These are phyloP conservation scores for Collybiopsis luxurians DNA, from an alignment of 768 basidiomycete species.

Conservation along the genomic window DNA sequence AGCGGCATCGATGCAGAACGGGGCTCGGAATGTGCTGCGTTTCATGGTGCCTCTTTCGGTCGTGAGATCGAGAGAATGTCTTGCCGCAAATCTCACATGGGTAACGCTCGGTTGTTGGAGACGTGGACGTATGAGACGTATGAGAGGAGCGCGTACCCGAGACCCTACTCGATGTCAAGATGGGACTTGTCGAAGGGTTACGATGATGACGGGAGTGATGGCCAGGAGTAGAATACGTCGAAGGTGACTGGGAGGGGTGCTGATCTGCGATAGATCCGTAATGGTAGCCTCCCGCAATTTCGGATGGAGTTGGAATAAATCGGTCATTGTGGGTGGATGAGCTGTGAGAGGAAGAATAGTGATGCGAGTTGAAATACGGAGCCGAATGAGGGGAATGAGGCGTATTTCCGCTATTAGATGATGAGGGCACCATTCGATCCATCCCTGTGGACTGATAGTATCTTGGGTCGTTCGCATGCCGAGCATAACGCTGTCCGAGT, in stretches of 20 bases:
- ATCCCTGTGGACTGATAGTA: slow-evolving; percentile 20
- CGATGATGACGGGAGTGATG: slow-evolving; percentile 8
- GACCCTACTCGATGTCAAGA: slow-evolving; percentile 9
- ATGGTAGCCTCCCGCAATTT: slow-evolving; percentile 32
- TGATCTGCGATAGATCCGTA: slow-evolving; percentile 23
- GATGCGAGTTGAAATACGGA: slow-evolving; percentile 19
- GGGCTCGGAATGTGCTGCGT: slow-evolving; percentile 68
- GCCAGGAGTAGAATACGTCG: slow-evolving; percentile 14
- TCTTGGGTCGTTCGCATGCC: slow-evolving; percentile 15
- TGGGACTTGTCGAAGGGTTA: slow-evolving; percentile 3
- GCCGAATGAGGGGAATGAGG: slow-evolving; percentile 20
- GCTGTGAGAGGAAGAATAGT: slow-evolving; percentile 14
- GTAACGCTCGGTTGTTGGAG: slow-evolving; percentile 58
- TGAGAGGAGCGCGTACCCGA: slow-evolving; percentile 22
- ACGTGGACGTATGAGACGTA: slow-evolving; percentile 31
- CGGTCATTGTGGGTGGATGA: slow-evolving; percentile 21
- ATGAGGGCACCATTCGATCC: slow-evolving; percentile 16
- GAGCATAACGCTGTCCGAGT: slow-evolving; percentile 11
- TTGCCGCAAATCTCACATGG: slow-evolving; percentile 74
- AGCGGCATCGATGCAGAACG: slow-evolving; percentile 65
- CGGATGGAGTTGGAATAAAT: slow-evolving; percentile 51
- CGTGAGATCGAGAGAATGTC: slow-evolving; percentile 78
- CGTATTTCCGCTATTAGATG: slow-evolving; percentile 16
- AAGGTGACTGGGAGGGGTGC: slow-evolving; percentile 9
- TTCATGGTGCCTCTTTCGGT: slow-evolving; percentile 79